Conservation (phyloP, 345 rosid species). For the Eucalyptus virginea region DNA sequence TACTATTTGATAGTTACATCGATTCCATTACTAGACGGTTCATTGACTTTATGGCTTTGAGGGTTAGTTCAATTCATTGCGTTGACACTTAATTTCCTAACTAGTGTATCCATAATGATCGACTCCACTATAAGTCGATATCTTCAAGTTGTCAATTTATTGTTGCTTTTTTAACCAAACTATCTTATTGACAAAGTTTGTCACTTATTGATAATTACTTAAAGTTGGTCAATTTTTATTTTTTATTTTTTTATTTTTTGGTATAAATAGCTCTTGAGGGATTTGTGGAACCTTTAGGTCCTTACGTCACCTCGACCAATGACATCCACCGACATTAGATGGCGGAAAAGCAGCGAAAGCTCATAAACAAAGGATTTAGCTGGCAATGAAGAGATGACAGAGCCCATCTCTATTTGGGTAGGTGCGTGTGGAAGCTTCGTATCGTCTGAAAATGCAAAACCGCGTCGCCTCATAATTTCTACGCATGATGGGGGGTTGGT, state of each 20-base stretch:
- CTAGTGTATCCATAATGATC: neutral
- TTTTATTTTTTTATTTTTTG: accelerated
- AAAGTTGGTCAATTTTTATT: neutral
- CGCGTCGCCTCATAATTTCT: neutral
- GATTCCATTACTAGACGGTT: neutral
- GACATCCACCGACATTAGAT: neutral
- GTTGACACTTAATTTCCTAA: neutral
- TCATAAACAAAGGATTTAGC: neutral
- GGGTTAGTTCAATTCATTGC: neutral
- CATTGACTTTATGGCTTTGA: neutral
- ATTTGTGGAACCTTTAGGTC: neutral
- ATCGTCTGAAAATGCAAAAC: neutral
- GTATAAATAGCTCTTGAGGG: neutral
- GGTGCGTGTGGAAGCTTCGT: neutral
- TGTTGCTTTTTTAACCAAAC: neutral
- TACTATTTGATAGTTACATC: neutral
- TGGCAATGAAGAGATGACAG: neutral
- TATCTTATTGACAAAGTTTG: no score
- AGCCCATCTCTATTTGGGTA: neutral
- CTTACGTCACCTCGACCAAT: neutral
- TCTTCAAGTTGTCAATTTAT: neutral
- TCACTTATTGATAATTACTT: accelerated
- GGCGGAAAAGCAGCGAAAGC: neutral
- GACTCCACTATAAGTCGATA: neutral
- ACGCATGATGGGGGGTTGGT: neutral